phyloP scores from a whole-genome alignment of 805 yeast genomes.

The Candida easanensis region DNA sequence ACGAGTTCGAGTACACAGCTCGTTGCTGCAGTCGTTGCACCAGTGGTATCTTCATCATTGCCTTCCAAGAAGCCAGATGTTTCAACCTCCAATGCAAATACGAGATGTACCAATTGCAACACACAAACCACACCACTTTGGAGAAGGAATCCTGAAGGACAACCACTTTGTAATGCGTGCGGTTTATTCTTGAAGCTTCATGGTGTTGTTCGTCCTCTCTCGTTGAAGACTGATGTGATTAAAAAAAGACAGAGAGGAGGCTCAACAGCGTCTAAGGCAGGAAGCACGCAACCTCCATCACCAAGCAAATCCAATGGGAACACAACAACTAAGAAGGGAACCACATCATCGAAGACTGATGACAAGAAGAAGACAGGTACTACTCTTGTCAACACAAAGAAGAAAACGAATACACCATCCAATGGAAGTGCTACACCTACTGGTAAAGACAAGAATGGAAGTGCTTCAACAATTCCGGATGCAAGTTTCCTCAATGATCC shows the following conservation, averaged over 20 bases:
- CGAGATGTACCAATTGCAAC: slow-evolving; percentile 79
- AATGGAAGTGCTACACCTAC: neutral
- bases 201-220: slow-evolving; percentile 92
- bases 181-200: slow-evolving; percentile 89
- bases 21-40: slow-evolving; percentile 3
- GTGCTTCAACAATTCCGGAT: neutral
- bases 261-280: slow-evolving; percentile 24
- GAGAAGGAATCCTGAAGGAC: slow-evolving; percentile 91
- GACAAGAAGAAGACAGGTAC: slow-evolving; percentile 11
- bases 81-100: slow-evolving; percentile 17
- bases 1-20: slow-evolving; percentile 21
- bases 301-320: slow-evolving; percentile 13
- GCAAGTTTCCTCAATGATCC: slow-evolving; percentile 2
- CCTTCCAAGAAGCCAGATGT: slow-evolving; percentile 4
- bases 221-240: slow-evolving; percentile 88
- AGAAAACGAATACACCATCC: slow-evolving; percentile 1
- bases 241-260: slow-evolving; percentile 78
- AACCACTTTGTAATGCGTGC: slow-evolving; percentile 94
- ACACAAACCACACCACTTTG: slow-evolving; percentile 93
- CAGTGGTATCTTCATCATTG: slow-evolving; percentile 1
- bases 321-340: neutral
- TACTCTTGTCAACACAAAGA: slow-evolving; percentile 4
- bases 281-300: slow-evolving; percentile 17
- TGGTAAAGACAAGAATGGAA: neutral
- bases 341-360: neutral